Evolutionary conservation across 805 yeast species (phyloP), one percentile per base, ranked within the genome.

Genomic region (Kodamaea fukazawae): DNA sequence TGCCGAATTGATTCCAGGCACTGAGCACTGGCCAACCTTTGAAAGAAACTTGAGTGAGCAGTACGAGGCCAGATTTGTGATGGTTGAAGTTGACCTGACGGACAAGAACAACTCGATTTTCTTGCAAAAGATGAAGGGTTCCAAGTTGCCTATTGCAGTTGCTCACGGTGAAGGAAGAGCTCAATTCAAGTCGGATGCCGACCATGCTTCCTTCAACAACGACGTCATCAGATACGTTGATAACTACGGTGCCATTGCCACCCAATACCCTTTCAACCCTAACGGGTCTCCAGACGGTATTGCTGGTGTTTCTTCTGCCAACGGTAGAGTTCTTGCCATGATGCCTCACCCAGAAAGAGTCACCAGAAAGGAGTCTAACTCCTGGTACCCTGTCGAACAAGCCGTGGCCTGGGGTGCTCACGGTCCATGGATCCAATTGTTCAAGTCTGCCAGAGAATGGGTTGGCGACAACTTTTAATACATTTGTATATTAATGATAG

Each of bases 281-380:
- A 93, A 93, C 66, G 99, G 99, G 32, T 87, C 97, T 10, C 87
- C 93, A 31, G 78, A 76, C 40, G 97, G 96, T 65, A 86, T 93
- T 53, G 85, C 96, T 28, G 99, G 97, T 73, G 79, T 93, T 41
- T 74, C 83, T 47, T 80, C 90, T 39, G 87, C 88, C 38, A 88
- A 86, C 58, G 98, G 98, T 48, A 82, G 99, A 63, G 97, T 93
- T 3, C 71, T 93, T 54, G 97, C 97, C 4, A 79, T 93, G 89
- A 93, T 93, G 99, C 99, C 99, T 34, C 99, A 93, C 63, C 99
- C 99, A 16, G 99, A 93, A 68, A 86, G 99, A 70, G 93, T 86
- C 37, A 75, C 82, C 42, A 78, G 96, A 68, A 71, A 82, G 58
- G 96, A 86, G 63, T 72, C 95, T 41, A 91, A 91, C 69, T 88